Percentiles rank a stretch among this genome's conserved stretches.
These are phyloP conservation scores for Beauveria sp. DNA, from an alignment of 2,329 filamentous ascomycete genomes.

Conservation along the genomic window DNA sequence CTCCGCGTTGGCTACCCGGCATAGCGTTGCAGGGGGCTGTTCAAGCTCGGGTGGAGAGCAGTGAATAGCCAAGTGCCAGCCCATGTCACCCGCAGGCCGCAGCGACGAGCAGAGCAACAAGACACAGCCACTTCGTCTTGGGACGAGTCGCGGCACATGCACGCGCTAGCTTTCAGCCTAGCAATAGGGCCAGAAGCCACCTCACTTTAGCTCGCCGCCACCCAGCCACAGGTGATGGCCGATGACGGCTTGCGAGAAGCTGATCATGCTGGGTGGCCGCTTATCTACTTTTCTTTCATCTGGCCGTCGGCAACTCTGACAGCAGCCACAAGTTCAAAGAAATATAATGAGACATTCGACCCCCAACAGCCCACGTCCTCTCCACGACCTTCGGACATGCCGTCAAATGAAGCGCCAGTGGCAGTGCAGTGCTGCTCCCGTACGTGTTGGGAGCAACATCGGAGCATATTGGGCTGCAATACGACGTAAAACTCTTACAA, in stretches of 20 bases:
- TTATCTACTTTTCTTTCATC: not conserved
- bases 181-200: not conserved
- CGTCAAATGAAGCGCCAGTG: not conserved
- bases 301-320: not conserved
- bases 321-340: not conserved
- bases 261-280: not conserved
- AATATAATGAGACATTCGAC: not conserved
- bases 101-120: not conserved
- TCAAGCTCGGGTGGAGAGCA: not conserved
- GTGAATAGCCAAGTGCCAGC: not conserved
- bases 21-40: not conserved
- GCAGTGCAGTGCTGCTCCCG: not conserved
- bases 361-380: too few relatives aligned
- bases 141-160: not conserved
- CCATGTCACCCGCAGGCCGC: not conserved
- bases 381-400: not conserved
- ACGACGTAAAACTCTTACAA: not conserved
- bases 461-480: constrained; percentile 2
- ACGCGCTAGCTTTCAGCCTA: not conserved
- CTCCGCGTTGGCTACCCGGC: constrained; percentile 4
- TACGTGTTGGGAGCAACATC: not conserved
- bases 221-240: not conserved
- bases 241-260: not conserved
- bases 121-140: not conserved
- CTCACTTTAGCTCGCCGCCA: not conserved